Percentiles rank a stretch among this genome's conserved stretches.
phyloP scores from a whole-genome alignment of 805 yeast species.

The Candida nemodendra region DNA sequence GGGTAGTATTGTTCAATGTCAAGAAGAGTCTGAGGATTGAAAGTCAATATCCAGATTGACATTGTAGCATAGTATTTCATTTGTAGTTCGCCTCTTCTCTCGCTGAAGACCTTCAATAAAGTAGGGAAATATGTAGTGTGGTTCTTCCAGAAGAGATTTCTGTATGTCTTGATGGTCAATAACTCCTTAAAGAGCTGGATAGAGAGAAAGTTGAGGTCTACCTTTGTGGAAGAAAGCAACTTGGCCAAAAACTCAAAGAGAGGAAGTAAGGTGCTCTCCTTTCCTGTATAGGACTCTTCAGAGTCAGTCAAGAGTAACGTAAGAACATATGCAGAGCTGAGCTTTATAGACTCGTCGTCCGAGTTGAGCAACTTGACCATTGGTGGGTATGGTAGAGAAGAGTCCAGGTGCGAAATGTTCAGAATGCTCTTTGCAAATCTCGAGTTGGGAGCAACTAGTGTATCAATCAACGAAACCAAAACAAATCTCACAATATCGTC shows the following conservation, averaged over 20 bases:
- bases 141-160: constrained; percentile 48
- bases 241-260: constrained; percentile 38
- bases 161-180: constrained; percentile 51
- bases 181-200: constrained; percentile 66
- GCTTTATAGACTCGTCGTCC: constrained; percentile 54
- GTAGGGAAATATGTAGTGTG: constrained; percentile 47
- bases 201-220: constrained; percentile 57
- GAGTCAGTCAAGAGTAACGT: constrained; percentile 43
- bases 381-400: constrained; percentile 52
- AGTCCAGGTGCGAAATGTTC: constrained; percentile 40
- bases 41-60: constrained; percentile 82
- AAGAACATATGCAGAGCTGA: constrained; percentile 55
- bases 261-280: constrained; percentile 38
- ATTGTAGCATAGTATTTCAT: constrained; percentile 78
- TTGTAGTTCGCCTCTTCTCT: constrained; percentile 60
- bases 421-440: constrained; percentile 33
- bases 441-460: constrained; percentile 37
- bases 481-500: constrained; percentile 68
- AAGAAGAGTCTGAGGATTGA: constrained; percentile 52
- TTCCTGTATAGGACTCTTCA: constrained; percentile 15
- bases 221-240: constrained; percentile 34
- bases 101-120: constrained; percentile 45
- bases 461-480: constrained; percentile 60
- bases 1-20: constrained; percentile 51
- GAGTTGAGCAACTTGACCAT: constrained; percentile 50